Percentiles rank a stretch among this genome's conserved stretches.
Evolutionary conservation across 768 basidiomycete genomes (phyloP).

Genomic region (Rossbeevera mucosa): DNA sequence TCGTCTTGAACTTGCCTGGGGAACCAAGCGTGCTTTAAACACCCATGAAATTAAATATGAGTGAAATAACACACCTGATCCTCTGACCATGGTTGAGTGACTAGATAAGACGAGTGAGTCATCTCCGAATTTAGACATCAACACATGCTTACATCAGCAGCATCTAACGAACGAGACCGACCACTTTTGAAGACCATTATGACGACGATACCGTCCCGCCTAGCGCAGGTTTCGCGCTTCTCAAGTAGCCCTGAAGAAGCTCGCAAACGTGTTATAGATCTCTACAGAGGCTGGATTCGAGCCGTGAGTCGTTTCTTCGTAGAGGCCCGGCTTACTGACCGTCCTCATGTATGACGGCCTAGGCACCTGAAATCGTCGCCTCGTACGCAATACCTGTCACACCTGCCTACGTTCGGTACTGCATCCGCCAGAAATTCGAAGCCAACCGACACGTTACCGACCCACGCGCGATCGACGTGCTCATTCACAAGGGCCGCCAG

Average conservation of each 20-base stretch:
- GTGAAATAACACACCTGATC: slow-evolving; percentile 17
- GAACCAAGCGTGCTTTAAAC: background rate
- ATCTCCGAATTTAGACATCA: slow-evolving; percentile 9
- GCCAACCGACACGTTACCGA: slow-evolving; percentile 79
- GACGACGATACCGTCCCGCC: slow-evolving; percentile 86
- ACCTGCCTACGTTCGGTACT: slow-evolving; percentile 70
- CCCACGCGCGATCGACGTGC: slow-evolving; percentile 74
- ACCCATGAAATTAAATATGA: background rate
- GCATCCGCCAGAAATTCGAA: slow-evolving; percentile 85
- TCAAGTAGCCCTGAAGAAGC: slow-evolving; percentile 58
- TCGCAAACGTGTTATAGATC: slow-evolving; percentile 59
- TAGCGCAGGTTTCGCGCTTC: slow-evolving; percentile 65
- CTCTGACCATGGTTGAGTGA: slow-evolving; percentile 32
- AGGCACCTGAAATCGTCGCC: slow-evolving; percentile 89
- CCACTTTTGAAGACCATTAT: slow-evolving; percentile 30
- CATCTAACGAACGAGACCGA: slow-evolving; percentile 1
- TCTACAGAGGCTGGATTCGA: slow-evolving; percentile 94
- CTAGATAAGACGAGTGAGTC: slow-evolving; percentile 15
- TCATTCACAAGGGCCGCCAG: slow-evolving; percentile 77
- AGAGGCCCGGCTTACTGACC: background rate
- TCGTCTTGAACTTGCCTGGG: slow-evolving; percentile 77
- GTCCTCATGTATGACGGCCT: background rate
- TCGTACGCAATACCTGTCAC: slow-evolving; percentile 82
- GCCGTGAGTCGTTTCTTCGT: slow-evolving; percentile 50
- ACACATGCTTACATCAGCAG: slow-evolving; percentile 16